Evolutionary conservation across 1,284 basidiomycete genomes (phyloP).

Genomic region (Leccinum variabile): DNA sequence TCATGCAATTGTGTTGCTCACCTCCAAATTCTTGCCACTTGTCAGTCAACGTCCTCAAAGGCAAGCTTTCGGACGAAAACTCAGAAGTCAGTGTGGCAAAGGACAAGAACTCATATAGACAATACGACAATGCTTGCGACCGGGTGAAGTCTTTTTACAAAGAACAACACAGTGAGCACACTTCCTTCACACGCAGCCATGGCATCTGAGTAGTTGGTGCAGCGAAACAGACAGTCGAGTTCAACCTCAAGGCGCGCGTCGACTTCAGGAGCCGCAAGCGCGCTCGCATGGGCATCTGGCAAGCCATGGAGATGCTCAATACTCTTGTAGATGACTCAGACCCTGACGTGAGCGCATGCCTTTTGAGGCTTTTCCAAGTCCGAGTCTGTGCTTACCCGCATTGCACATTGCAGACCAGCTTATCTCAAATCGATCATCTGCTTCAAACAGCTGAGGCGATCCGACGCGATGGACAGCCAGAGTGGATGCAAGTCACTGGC

Average conservation of each 20-base stretch:
- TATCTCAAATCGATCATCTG: constrained; percentile 88
- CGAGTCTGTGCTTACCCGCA: constrained; percentile 14
- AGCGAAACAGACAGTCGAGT: constrained; percentile 88
- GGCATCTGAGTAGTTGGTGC: constrained; percentile 12
- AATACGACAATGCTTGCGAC: constrained; percentile 80
- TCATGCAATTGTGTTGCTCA: not conserved
- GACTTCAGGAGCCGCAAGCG: constrained; percentile 66
- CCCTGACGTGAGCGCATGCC: constrained; percentile 62
- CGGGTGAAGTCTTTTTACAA: constrained; percentile 86
- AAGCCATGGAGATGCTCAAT: constrained; percentile 88
- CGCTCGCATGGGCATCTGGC: constrained; percentile 81
- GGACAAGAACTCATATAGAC: constrained; percentile 74
- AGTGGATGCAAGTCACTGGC: constrained; percentile 89
- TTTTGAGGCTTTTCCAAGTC: not conserved
- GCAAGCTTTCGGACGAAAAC: constrained; percentile 56
- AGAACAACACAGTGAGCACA: constrained; percentile 74
- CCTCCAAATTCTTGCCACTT: too few relatives aligned
- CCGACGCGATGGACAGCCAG: constrained; percentile 83
- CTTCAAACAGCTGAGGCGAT: constrained; percentile 93
- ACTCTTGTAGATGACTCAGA: constrained; percentile 88
- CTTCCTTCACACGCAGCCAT: not conserved
- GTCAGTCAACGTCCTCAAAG: constrained; percentile 68
- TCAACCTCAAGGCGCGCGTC: constrained; percentile 76
- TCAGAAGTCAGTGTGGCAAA: constrained; percentile 73
- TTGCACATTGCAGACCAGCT: constrained; percentile 51